Evolutionary conservation across 2,329 filamentous ascomycete genomes (phyloP).

Genomic region (Botrytis byssoidea): DNA sequence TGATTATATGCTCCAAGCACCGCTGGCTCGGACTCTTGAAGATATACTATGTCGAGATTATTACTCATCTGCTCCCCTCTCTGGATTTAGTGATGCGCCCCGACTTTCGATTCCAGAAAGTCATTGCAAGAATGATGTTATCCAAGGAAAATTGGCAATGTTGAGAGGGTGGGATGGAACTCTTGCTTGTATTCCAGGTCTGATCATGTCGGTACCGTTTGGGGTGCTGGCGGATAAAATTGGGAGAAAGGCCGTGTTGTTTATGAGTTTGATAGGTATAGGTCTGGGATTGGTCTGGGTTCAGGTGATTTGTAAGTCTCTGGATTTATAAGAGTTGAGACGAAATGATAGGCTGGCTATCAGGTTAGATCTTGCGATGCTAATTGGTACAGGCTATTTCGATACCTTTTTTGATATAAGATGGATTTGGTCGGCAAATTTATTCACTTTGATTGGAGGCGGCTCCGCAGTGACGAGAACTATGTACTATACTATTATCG

Average conservation of each 20-base stretch:
- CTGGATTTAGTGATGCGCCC: conserved; percentile 2
- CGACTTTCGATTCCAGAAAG: conserved; percentile 41
- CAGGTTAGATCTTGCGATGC: not conserved
- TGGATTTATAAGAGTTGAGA: not conserved
- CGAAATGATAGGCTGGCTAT: not conserved
- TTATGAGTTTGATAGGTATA: conserved; percentile 20
- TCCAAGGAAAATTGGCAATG: conserved; percentile 53
- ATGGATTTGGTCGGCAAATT: conserved; percentile 37
- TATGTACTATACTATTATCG: conserved; percentile 38
- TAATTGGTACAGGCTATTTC: conserved; percentile 15
- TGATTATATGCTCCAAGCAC: conserved; percentile 42
- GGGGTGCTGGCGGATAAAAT: conserved; percentile 26
- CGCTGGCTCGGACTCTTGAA: conserved; percentile 52
- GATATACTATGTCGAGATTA: conserved; percentile 51
- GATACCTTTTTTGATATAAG: conserved; percentile 27
- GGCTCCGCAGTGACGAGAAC: conserved; percentile 38
- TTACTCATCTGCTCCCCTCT: conserved; percentile 44
- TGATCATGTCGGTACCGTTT: conserved; percentile 26
- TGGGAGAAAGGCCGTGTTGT: conserved; percentile 24
- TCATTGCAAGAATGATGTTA: conserved; percentile 49
- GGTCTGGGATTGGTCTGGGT: conserved; percentile 12
- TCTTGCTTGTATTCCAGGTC: conserved; percentile 49
- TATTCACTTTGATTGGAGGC: conserved; percentile 38
- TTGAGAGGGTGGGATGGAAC: conserved; percentile 49
- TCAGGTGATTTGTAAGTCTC: conserved; percentile 24